phyloP scores from a whole-genome alignment of 768 basidiomycete species.

The Boletus vermiculosoides region DNA sequence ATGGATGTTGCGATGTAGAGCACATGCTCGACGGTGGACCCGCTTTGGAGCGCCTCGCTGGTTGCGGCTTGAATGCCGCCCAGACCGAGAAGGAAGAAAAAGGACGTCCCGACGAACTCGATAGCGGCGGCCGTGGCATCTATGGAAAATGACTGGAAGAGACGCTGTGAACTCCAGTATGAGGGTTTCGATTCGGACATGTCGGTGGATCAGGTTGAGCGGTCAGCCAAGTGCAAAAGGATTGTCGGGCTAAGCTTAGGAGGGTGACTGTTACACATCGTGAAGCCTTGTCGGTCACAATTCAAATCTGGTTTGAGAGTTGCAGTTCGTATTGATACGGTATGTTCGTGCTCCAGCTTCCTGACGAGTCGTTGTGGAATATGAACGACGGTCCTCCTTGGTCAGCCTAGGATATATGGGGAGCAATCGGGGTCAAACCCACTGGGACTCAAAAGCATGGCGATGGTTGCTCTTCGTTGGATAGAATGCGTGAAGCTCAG shows the following conservation, averaged over 20 bases:
- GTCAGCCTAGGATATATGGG: too few relatives aligned
- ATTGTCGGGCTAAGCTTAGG: neutral
- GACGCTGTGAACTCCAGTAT: conserved; percentile 24
- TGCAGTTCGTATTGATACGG: too few relatives aligned
- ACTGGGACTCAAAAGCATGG: too few relatives aligned
- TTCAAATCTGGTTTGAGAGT: neutral
- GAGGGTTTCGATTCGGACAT: conserved; percentile 15
- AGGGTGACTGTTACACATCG: too few relatives aligned
- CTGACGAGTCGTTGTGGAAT: too few relatives aligned
- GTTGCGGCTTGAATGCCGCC: conserved; percentile 62
- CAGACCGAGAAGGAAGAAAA: conserved; percentile 64
- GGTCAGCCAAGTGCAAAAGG: neutral
- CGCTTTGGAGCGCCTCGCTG: conserved; percentile 32
- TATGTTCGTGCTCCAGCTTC: neutral
- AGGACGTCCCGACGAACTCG: conserved; percentile 58
- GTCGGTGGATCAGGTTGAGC: neutral
- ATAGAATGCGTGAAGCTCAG: too few relatives aligned
- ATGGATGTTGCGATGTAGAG: conserved; percentile 60
- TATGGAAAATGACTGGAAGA: conserved; percentile 32
- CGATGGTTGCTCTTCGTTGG: too few relatives aligned
- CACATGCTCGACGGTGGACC: conserved; percentile 40
- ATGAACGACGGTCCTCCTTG: too few relatives aligned
- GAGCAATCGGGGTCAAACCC: too few relatives aligned
- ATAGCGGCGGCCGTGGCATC: conserved; percentile 52
- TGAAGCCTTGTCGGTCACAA: neutral